phyloP scores from a whole-genome alignment of 192 early-diverging fungal species.

The Linnemannia schmuckeri region DNA sequence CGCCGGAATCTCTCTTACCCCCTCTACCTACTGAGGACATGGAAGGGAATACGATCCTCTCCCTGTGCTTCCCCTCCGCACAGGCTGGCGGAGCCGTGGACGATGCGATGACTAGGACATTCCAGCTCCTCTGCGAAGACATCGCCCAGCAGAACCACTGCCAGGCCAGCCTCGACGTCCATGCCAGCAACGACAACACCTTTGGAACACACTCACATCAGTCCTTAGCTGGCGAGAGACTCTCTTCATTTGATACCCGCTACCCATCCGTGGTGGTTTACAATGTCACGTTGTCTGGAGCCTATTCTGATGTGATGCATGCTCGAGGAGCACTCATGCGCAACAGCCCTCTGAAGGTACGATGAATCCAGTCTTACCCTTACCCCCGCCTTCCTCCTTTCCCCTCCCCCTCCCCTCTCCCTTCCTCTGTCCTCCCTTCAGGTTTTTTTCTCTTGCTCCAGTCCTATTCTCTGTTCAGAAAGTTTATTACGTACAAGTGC shows the following conservation, averaged over 20 bases:
- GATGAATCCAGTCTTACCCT: background rate
- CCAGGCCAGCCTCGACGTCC: conserved; percentile 27
- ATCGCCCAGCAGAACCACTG: conserved; percentile 32
- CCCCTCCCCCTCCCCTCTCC: background rate
- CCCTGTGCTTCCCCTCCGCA: conserved; percentile 49
- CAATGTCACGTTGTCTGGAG: conserved; percentile 61
- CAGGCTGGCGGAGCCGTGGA: conserved; percentile 22
- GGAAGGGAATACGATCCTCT: conserved; percentile 52
- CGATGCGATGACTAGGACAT: conserved; percentile 23
- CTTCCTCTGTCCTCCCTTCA: background rate
- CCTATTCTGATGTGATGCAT: conserved; percentile 46
- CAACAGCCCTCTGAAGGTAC: conserved; percentile 61
- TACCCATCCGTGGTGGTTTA: conserved; percentile 41
- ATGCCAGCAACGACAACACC: conserved; percentile 17
- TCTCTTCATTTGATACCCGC: conserved; percentile 45
- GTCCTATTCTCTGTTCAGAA: too few species aligned
- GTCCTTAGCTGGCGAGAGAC: background rate
- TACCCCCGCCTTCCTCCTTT: background rate
- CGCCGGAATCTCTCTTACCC: conserved; percentile 11
- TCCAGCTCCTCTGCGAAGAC: conserved; percentile 42
- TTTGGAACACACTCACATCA: background rate
- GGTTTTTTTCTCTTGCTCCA: background rate
- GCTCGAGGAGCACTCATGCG: conserved; percentile 60
- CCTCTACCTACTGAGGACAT: conserved; percentile 25
- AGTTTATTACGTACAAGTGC: conserved; percentile 7